These are phyloP conservation scores for Penstemon eatonii DNA, from an alignment of 257 asterid genomes.

Conservation along the genomic window DNA sequence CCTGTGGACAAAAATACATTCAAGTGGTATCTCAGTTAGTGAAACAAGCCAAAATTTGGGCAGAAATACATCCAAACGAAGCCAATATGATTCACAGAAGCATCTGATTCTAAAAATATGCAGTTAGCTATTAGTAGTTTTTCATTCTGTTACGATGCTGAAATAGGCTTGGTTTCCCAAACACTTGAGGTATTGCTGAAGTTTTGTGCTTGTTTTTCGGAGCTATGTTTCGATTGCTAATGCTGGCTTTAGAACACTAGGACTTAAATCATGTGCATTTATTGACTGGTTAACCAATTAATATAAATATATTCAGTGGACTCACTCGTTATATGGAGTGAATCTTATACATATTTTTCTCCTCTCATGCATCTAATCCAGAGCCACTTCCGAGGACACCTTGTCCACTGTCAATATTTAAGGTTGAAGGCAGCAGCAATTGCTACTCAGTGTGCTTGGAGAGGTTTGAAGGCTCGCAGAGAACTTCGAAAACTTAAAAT, in stretches of 20 bases:
- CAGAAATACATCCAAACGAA: no score
- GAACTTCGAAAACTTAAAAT: constrained; percentile 61
- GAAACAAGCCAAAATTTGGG: no score
- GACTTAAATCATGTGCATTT: neutral
- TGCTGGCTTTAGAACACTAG: neutral
- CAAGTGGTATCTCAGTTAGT: no score
- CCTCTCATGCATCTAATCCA: constrained; percentile 16
- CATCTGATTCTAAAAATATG: no score
- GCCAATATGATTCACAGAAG: no score
- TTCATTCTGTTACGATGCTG: no score
- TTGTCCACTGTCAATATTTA: constrained; percentile 39
- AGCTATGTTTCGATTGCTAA: neutral
- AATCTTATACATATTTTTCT: neutral
- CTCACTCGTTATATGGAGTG: neutral
- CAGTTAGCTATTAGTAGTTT: no score
- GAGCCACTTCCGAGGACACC: constrained; percentile 52
- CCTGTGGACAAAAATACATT: no score
- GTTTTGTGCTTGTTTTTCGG: neutral
- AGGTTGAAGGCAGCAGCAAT: constrained; percentile 56
- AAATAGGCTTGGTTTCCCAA: no score
- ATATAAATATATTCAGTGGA: constrained; percentile 1
- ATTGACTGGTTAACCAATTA: neutral
- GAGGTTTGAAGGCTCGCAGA: constrained; percentile 47
- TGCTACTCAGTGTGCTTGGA: constrained; percentile 63
- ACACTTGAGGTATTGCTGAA: neutral